Evolutionary conservation across 116 monocot genomes (phyloP).

Genomic region (Dioscorea cayenensis): DNA sequence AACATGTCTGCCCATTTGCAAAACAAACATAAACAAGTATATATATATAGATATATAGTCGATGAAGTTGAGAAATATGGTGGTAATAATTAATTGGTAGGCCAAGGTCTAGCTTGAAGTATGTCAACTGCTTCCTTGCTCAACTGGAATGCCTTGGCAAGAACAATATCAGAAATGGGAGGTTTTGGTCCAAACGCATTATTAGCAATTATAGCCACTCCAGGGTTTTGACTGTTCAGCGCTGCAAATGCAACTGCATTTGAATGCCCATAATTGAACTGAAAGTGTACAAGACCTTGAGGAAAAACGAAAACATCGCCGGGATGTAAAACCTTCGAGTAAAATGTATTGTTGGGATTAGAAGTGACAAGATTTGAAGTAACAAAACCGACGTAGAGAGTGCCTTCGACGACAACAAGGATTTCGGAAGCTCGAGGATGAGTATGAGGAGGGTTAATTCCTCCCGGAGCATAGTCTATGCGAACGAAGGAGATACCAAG

Average conservation of each 20-base stretch:
- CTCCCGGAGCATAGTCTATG: constrained; percentile 23
- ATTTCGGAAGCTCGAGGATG: constrained; percentile 12
- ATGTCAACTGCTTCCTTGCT: constrained; percentile 24
- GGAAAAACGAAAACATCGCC: not conserved
- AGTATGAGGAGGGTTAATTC: constrained; percentile 33
- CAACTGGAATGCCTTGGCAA: constrained; percentile 32
- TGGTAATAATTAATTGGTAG: not conserved
- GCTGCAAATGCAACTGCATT: constrained; percentile 11
- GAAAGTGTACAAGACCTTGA: constrained; percentile 7
- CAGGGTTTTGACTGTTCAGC: constrained; percentile 31
- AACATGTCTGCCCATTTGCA: no score
- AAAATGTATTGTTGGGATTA: not conserved
- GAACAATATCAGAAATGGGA: constrained; percentile 23
- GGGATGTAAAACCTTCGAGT: not conserved
- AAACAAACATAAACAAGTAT: no score
- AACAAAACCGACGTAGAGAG: constrained; percentile 9
- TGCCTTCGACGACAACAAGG: not conserved
- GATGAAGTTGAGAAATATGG: not conserved
- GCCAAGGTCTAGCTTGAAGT: constrained; percentile 24
- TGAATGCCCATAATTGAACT: constrained; percentile 9
- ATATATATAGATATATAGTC: not conserved
- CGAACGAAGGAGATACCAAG: constrained; percentile 26
- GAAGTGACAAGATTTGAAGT: not conserved
- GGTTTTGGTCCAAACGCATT: constrained; percentile 28
- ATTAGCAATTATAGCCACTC: constrained; percentile 9